Conservation (phyloP, 495 filamentous ascomycete species). For the Aspergillus mulundensis region DNA sequence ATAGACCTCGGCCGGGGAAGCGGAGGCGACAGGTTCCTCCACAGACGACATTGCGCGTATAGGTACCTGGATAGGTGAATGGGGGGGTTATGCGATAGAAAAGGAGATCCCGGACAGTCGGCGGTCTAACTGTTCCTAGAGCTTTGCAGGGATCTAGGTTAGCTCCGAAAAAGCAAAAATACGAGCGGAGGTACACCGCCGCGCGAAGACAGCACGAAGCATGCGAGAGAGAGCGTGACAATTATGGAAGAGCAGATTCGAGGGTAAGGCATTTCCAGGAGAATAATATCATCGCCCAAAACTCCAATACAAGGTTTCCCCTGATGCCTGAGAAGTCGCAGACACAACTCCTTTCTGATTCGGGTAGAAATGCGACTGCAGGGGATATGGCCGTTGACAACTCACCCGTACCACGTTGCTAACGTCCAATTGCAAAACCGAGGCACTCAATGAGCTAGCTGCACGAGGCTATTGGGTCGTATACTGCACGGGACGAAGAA, state of each 20-base stretch:
- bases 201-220: not conserved
- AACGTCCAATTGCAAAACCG: slow-evolving; percentile 9
- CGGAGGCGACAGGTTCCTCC: slow-evolving; percentile 31
- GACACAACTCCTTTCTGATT: slow-evolving; percentile 6
- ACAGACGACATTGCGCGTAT: slow-evolving; percentile 33
- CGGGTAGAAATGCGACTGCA: slow-evolving; percentile 2
- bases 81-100: not conserved
- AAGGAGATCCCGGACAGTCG: not conserved
- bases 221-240: not conserved
- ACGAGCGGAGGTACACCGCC: slow-evolving; percentile 7
- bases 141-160: not conserved
- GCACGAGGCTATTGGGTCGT: not conserved
- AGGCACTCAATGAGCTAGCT: slow-evolving; percentile 3
- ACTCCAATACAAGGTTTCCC: not conserved
- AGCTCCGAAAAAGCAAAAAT: slow-evolving; percentile 13
- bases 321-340: not conserved
- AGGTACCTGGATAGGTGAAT: not conserved
- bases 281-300: not conserved
- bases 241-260: not conserved
- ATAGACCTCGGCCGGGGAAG: slow-evolving; percentile 23
- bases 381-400: slow-evolving; percentile 5
- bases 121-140: not conserved
- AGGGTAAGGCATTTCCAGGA: not conserved
- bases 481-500: slow-evolving; percentile 6
- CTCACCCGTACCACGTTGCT: slow-evolving; percentile 12